Percentiles rank a stretch among this genome's conserved stretches.
Evolutionary conservation across 495 filamentous ascomycete genomes (phyloP).

Genomic region (Podospora pseudopauciseta): DNA sequence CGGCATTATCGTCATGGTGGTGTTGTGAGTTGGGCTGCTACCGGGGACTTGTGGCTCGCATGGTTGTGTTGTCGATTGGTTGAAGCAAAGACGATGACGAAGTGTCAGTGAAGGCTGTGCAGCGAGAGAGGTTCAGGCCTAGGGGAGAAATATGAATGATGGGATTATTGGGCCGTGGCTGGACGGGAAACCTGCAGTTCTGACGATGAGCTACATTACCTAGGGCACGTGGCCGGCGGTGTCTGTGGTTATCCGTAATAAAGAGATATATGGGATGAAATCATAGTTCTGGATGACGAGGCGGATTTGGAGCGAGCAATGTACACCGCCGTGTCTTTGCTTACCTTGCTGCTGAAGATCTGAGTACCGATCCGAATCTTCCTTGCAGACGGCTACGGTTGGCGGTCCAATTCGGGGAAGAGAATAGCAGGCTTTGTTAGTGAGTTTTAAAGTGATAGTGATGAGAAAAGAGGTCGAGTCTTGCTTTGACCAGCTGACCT

Average conservation of each 20-base stretch:
- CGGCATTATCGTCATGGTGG: neutral
- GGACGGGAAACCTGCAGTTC: neutral
- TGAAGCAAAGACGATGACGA: neutral
- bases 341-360: neutral
- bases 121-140: neutral
- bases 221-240: neutral
- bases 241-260: neutral
- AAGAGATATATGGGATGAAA: neutral
- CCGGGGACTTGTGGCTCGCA: neutral
- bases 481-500: neutral
- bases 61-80: neutral
- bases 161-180: neutral
- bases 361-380: neutral
- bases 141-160: neutral
- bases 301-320: neutral
- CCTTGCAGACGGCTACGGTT: neutral
- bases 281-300: neutral
- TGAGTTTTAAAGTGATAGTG: neutral
- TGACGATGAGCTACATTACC: neutral
- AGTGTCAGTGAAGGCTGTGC: neutral
- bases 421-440: neutral
- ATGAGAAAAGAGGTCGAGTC: neutral
- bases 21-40: neutral
- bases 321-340: neutral
- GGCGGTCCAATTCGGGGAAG: neutral